phyloP scores from a whole-genome alignment of 1,284 basidiomycete genomes.

The Tilletia indica region DNA sequence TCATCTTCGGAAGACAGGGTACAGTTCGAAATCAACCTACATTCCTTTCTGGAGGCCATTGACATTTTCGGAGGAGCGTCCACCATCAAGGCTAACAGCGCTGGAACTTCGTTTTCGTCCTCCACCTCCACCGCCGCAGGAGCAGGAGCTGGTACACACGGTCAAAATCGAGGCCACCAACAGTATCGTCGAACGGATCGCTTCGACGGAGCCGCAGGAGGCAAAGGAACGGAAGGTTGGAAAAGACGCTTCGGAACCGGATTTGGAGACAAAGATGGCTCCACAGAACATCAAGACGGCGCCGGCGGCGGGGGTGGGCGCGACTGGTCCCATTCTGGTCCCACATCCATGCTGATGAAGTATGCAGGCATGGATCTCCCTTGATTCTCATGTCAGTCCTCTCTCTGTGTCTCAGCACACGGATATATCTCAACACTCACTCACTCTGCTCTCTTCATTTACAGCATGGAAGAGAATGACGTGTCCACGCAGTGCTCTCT shows the following conservation, averaged over 20 bases:
- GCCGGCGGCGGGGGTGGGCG: conserved; percentile 21
- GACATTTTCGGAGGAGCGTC: conserved; percentile 85
- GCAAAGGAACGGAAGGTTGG: conserved; percentile 10
- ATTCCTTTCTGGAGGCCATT: conserved; percentile 79
- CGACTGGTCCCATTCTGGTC: conserved; percentile 22
- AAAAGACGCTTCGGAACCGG: conserved; percentile 19
- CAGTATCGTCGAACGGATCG: neutral
- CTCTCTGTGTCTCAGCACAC: too few species aligned
- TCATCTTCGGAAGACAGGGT: conserved; percentile 48
- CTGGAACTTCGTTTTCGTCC: conserved; percentile 23
- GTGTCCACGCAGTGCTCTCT: conserved; percentile 87
- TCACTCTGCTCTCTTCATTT: neutral
- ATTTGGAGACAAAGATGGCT: neutral
- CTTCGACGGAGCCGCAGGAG: neutral
- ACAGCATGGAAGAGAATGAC: conserved; percentile 77
- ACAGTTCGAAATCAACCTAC: conserved; percentile 77
- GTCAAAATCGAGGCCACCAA: neutral
- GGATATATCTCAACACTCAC: too few species aligned
- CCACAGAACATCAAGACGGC: conserved; percentile 20
- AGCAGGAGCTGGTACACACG: neutral
- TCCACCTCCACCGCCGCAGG: conserved; percentile 16
- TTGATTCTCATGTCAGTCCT: conserved; percentile 21
- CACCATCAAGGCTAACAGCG: conserved; percentile 31
- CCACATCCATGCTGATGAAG: conserved; percentile 60
- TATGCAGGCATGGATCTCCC: conserved; percentile 41